Evolutionary conservation across 768 basidiomycete genomes (phyloP).

Genomic region (Rickenella mellea): DNA sequence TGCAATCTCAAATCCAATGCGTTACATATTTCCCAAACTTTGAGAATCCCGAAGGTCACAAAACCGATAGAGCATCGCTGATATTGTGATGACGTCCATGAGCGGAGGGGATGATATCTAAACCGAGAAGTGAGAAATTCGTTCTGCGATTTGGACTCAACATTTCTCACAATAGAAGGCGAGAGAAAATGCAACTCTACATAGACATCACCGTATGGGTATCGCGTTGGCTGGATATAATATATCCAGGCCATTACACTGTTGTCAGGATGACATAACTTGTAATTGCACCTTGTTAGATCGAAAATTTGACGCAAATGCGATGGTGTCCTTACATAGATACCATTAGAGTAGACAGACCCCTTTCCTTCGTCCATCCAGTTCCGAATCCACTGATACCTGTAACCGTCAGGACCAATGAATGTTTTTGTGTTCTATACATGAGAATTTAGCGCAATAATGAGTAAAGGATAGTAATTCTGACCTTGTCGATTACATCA

Average conservation of each 20-base stretch:
- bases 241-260: slow-evolving; percentile 77
- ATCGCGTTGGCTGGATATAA: slow-evolving; percentile 66
- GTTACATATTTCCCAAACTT: too few relatives aligned
- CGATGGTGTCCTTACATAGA: too few relatives aligned
- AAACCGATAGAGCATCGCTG: slow-evolving; percentile 79
- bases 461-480: too few relatives aligned
- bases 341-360: too few relatives aligned
- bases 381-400: slow-evolving; percentile 75
- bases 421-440: slow-evolving; percentile 56
- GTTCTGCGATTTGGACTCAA: too few relatives aligned
- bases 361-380: slow-evolving; percentile 47
- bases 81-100: slow-evolving; percentile 83
- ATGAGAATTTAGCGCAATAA: slow-evolving; percentile 11
- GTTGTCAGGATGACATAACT: slow-evolving; percentile 59
- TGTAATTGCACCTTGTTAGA: slow-evolving; percentile 30
- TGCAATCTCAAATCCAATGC: too few relatives aligned
- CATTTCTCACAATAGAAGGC: too few relatives aligned
- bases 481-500: slow-evolving; percentile 52
- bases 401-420: slow-evolving; percentile 74
- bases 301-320: slow-evolving; percentile 6
- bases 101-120: too few relatives aligned
- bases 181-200: slow-evolving; percentile 82
- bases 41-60: too few relatives aligned
- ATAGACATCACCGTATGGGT: slow-evolving; percentile 80
- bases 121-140: too few relatives aligned